These are phyloP conservation scores for Hondaea fermentalgiana DNA, from an alignment of 108 stramenopile genomes.

Conservation along the genomic window DNA sequence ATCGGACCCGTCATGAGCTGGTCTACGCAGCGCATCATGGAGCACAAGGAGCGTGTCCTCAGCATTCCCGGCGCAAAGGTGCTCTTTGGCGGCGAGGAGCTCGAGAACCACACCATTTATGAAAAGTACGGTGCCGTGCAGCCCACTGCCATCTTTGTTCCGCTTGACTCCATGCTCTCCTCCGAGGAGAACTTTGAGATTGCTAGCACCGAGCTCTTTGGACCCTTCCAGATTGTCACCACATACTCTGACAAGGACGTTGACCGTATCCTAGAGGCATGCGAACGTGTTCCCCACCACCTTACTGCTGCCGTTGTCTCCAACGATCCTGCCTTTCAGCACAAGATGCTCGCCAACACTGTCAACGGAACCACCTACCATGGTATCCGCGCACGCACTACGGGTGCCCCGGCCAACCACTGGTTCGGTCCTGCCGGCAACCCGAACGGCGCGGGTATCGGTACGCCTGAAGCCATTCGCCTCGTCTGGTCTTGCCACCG, in stretches of 20 bases:
- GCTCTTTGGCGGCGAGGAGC: conserved; percentile 76
- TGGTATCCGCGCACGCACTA: conserved; percentile 87
- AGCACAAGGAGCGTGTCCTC: conserved; percentile 64
- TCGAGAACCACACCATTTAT: conserved; percentile 73
- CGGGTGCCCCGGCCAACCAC: conserved; percentile 98
- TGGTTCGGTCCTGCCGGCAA: conserved; percentile 96
- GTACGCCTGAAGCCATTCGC: conserved; percentile 94
- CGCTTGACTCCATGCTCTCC: conserved; percentile 76
- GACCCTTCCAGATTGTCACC: conserved; percentile 90
- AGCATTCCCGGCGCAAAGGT: conserved; percentile 71
- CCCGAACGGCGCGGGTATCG: conserved; percentile 81
- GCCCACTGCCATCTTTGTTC: conserved; percentile 92
- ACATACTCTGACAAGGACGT: conserved; percentile 70
- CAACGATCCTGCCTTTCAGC: conserved; percentile 74
- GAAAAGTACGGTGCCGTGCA: conserved; percentile 82
- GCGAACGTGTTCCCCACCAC: conserved; percentile 87
- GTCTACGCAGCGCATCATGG: conserved; percentile 69
- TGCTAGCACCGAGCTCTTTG: conserved; percentile 84
- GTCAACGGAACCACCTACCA: conserved; percentile 96
- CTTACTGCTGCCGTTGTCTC: conserved; percentile 94
- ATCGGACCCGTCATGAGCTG: conserved; percentile 86
- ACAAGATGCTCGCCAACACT: conserved; percentile 72
- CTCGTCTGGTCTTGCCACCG: conserved; percentile 94
- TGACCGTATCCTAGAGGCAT: conserved; percentile 65
- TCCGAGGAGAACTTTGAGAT: conserved; percentile 59